Evolutionary conservation across 345 rosid genomes (phyloP), one percentile per base, ranked within the genome.

Genomic region (Hevea brasiliensis): DNA sequence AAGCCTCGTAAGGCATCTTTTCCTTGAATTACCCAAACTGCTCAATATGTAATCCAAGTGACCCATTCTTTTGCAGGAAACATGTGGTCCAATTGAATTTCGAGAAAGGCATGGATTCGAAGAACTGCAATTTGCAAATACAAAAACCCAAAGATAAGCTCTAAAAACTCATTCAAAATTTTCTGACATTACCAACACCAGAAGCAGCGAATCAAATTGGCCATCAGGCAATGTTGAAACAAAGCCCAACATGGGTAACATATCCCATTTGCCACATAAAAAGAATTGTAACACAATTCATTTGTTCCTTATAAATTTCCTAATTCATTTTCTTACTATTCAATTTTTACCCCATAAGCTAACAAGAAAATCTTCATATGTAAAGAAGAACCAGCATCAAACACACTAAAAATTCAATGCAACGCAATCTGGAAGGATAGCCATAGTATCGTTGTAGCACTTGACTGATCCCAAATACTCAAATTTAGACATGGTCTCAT

Each of bases 1-100:
- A 79, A 79, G 72, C 73, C 77, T 78, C 76, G 53, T 54, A 61
- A 80, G 77, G 78, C 78, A 67, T 77, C 71, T 77, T 74, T 67
- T 87, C 85, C 82, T 88, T 11, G 83, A 79, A 68, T 74, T 78
- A 32, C 85, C 85, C 77, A 88, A 88, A 72, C 72, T 79, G 70
- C 77, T 79, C 77, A 87, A 81, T 53, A 83, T 37, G 72, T 71
- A 74, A 78, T 80, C 84, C 75, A 80, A 82, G 57, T 79, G 73
- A 41, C 75, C 77, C 6, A 65, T 74, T 68, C 83, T 81, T 84
- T 72, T 81, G 78, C 79, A 82, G 56, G 80, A 84, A 65, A 73
- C 75, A 70, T 55, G 64, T 11, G 80, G 65, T 62, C 84, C 78
- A 41, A 81, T 53, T 45, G 90, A 83, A 81, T 85, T 81, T 73